phyloP scores from a whole-genome alignment of 306 rosid genomes.

The Fragaria vesca region DNA sequence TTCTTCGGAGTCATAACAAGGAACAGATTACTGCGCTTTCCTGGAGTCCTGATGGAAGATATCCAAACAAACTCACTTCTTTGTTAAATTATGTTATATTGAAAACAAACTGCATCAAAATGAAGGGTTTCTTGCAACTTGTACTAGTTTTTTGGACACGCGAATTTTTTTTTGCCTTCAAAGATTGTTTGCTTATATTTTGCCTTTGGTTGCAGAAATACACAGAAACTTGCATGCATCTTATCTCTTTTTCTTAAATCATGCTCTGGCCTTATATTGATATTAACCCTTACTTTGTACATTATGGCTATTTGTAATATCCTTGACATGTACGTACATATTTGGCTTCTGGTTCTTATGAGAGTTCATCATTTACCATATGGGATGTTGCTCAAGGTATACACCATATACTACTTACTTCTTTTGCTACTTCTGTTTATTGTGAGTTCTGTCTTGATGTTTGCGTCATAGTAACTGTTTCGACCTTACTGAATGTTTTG shows the following conservation, averaged over 20 bases:
- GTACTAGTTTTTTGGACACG: background rate
- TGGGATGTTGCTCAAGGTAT: constrained; percentile 98
- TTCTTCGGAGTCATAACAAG: constrained; percentile 59
- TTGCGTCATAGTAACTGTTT: constrained; percentile 9
- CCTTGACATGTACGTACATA: constrained; percentile 67
- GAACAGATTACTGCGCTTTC: constrained; percentile 83
- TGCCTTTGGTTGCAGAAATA: background rate
- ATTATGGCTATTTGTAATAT: background rate
- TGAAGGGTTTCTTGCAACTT: constrained; percentile 4
- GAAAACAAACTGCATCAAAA: constrained; percentile 6
- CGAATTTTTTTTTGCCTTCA: background rate
- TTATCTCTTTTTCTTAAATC: no score
- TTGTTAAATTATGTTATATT: background rate
- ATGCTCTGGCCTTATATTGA: background rate
- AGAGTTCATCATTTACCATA: constrained; percentile 78
- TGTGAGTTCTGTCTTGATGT: background rate
- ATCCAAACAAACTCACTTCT: constrained; percentile 42
- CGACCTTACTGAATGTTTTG: constrained; percentile 17
- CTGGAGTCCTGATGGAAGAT: constrained; percentile 99
- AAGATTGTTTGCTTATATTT: background rate
- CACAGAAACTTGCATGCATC: background rate
- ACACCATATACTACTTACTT: background rate
- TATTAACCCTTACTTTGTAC: background rate
- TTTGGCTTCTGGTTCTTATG: constrained; percentile 86
- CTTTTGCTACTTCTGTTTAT: background rate